A percentile compares a stretch with the other conserved stretches of the same genome.
Conservation (phyloP, 169 alveolate species). For the Eimeria praecox region DNA sequence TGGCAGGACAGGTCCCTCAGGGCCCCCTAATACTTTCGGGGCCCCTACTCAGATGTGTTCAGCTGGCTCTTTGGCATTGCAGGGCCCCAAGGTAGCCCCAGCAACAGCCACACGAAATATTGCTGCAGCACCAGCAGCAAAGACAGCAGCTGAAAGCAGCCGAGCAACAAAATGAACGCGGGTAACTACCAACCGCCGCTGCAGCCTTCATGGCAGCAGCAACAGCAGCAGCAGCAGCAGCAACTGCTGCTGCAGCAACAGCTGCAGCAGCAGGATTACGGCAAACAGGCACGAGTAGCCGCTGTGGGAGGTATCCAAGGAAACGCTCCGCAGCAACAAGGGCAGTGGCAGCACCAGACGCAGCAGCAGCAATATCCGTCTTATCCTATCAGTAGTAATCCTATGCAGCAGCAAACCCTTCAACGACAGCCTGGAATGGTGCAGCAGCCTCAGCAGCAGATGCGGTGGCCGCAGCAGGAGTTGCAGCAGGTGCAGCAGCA, state of each 20-base stretch:
- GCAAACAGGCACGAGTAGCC: background rate
- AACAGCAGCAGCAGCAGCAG: slow-evolving; percentile 43
- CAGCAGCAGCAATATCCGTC: slow-evolving; percentile 33
- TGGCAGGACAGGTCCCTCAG: background rate
- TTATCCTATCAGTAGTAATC: background rate
- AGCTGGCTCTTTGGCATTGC: background rate
- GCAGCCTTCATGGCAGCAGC: slow-evolving; percentile 45
- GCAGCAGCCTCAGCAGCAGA: slow-evolving; percentile 31
- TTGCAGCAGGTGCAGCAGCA: slow-evolving; percentile 21
- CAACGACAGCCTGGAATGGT: background rate
- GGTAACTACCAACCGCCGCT: slow-evolving; percentile 3
- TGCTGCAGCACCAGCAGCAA: slow-evolving; percentile 42
- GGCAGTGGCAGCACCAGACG: slow-evolving; percentile 5
- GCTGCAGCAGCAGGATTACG: slow-evolving; percentile 5
- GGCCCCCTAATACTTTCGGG: slow-evolving; percentile 33
- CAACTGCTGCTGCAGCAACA: background rate
- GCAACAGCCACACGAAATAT: background rate
- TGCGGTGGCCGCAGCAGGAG: slow-evolving; percentile 41
- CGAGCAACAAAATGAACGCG: slow-evolving; percentile 24
- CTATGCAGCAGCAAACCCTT: background rate
- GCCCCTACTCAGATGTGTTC: slow-evolving; percentile 37
- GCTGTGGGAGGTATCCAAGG: background rate
- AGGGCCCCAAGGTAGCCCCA: slow-evolving; percentile 43
- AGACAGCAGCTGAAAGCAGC: slow-evolving; percentile 41
- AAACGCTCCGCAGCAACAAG: slow-evolving; percentile 7